Evolutionary conservation across 208 protist genomes (phyloP), one percentile per base, ranked within the genome.

Genomic region (Leishmania guyanensis): DNA sequence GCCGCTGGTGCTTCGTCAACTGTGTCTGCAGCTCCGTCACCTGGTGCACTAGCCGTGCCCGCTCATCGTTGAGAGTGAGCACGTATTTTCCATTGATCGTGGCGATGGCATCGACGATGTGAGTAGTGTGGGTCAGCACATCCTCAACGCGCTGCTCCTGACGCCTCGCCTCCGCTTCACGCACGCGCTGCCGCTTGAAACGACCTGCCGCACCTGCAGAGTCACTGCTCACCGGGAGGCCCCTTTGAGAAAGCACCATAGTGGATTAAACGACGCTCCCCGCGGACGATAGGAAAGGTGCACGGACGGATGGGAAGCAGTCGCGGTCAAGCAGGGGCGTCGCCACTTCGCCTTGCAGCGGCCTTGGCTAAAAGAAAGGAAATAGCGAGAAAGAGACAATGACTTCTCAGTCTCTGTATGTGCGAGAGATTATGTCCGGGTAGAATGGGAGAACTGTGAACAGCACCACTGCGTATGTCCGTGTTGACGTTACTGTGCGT

Each of bases 81-180:
- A 85, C 53, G 72, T 78, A 82, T 48, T 85, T 70, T 3, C 66
- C 78, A 50, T 85, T 84, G 60, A 88, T 79, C 17, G 66, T 48
- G 26, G 77, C 80, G 9, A 88, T 81, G 39, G 68, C 62, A 20
- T 88, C 78, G 3, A 85, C 78, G 46, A 88, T 77, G 76, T 75
- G 80, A 65, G 74, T 78, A n/a, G 77, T 88, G 80, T 83, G 56
- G 33, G 78, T 75, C 83, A 84, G 48, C 5, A 85, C 71, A 9
- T 89, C 82, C 83, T 88, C 81, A 14, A 81, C 78, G 10, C 82
- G 81, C 29, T 79, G 62, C 36, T 83, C 78, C 77, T 81, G 77
- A 5, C 75, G 77, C 71, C 62, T 58, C 46, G 69, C 70, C 9
- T 65, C 82, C 77, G 58, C 54, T 48, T 85, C 82, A 46, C 82